Evolutionary conservation across 805 yeast genomes (phyloP), one percentile per base, ranked within the genome.

Genomic region (Kazachstania kunashirensis): DNA sequence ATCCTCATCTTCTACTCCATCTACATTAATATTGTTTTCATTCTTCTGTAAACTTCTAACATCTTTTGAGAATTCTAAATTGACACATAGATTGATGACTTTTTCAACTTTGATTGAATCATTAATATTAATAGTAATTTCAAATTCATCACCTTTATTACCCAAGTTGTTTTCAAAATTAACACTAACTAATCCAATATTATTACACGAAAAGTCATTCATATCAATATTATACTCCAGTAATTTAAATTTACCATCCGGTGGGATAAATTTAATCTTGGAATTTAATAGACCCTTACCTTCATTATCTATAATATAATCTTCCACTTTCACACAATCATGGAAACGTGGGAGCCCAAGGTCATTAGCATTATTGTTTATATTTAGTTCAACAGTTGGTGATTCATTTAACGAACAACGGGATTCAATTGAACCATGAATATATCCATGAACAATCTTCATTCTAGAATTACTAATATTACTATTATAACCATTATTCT

Each of bases 191-290:
- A 62, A 38, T 1, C 67, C 59, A 15, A 39, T 27, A 15, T 36
- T 24, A 19, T 35, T 39, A 13, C 36, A 29, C 15, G 20, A 34
- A 17, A 26, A 28, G 13, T 33, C 41, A 36, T 57, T 60, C n/a
- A 79, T 49, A 44, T 81, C 82, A 21, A 82, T 55, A 5, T 70
- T 65, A 57, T 88, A 88, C 8, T 71, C 58, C 69, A 79, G 71
- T 16, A 88, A 53, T 3, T 68, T 64, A 28, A 75, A 73, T 40
- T 64, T 69, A 6, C 94, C 96, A 57, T 89, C 96, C 0, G 97
- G 95, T 5, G 97, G 98, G 14, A 82, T 68, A 50, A 89, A 84
- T 13, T 75, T 65, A 23, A 40, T 15, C 13, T 86, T 52, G 0
- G 29, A 34, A 14, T 38, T 35, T 17, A 35, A 17, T n/a, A 36